phyloP scores from a whole-genome alignment of 148 eudicot species.

The Amaranthus hypochondriacus region DNA sequence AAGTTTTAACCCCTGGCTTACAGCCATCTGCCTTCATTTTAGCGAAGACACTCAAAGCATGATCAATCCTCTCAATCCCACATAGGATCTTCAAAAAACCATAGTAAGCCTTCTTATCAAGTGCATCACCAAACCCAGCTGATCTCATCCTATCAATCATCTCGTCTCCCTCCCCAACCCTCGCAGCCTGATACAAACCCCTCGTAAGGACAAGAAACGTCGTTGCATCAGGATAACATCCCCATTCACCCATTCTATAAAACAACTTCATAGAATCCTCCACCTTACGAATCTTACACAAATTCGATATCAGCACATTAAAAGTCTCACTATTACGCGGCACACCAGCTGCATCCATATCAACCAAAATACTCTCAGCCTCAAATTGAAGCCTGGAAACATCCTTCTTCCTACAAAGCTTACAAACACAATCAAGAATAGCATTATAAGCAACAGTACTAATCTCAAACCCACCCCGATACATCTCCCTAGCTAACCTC shows the following conservation, averaged over 20 bases:
- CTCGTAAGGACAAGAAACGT: slow-evolving; percentile 65
- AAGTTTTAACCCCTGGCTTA: slow-evolving; percentile 69
- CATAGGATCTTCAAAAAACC: slow-evolving; percentile 75
- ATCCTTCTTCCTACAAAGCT: slow-evolving; percentile 79
- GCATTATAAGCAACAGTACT: slow-evolving; percentile 61
- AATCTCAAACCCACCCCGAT: slow-evolving; percentile 84
- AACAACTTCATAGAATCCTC: slow-evolving; percentile 65
- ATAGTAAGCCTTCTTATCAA: slow-evolving; percentile 64
- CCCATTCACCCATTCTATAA: slow-evolving; percentile 88
- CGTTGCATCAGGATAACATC: slow-evolving; percentile 63
- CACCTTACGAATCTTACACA: slow-evolving; percentile 75
- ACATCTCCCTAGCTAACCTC: slow-evolving; percentile 78
- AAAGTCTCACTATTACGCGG: slow-evolving; percentile 79
- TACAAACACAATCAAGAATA: slow-evolving; percentile 82
- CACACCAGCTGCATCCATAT: slow-evolving; percentile 89
- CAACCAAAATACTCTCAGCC: slow-evolving; percentile 56
- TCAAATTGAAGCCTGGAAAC: slow-evolving; percentile 59
- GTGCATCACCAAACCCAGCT: slow-evolving; percentile 60
- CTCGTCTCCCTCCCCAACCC: slow-evolving; percentile 87
- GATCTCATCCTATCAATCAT: slow-evolving; percentile 94
- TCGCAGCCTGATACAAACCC: slow-evolving; percentile 90
- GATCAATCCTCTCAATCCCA: slow-evolving; percentile 90
- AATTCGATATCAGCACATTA: slow-evolving; percentile 63
- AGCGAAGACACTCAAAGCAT: slow-evolving; percentile 63
- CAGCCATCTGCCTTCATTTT: slow-evolving; percentile 80